Conservation (phyloP, 2,329 filamentous ascomycete species). For the Periconia sp. region DNA sequence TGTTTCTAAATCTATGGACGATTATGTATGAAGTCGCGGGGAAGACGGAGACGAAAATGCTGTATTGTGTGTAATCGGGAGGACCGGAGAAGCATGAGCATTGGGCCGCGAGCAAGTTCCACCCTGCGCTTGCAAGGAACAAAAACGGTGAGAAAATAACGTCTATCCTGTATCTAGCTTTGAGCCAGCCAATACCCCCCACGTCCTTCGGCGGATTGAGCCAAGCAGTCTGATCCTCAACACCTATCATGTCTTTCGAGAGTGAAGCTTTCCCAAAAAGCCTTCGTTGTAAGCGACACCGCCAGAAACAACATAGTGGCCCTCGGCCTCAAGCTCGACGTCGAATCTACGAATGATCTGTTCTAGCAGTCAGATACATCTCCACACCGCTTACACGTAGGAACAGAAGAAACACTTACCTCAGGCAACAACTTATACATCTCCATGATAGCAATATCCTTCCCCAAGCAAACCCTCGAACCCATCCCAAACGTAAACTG, state of each 20-base stretch:
- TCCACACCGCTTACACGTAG: not conserved
- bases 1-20: too few species aligned
- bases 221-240: too few species aligned
- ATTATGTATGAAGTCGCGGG: too few species aligned
- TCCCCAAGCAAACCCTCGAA: slow-evolving; percentile 31
- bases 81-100: too few species aligned
- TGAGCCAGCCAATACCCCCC: too few species aligned
- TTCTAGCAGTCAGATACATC: not conserved
- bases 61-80: too few species aligned
- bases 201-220: too few species aligned
- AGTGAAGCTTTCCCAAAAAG: slow-evolving; percentile 18
- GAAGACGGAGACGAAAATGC: too few species aligned
- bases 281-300: slow-evolving; percentile 33
- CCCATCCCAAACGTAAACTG: slow-evolving; percentile 35
- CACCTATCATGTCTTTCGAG: not conserved
- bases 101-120: too few species aligned
- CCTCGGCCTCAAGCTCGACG: slow-evolving; percentile 24
- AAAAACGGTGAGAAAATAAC: too few species aligned
- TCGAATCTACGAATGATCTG: slow-evolving; percentile 33
- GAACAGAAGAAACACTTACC: slow-evolving; percentile 18
- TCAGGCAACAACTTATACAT: slow-evolving; percentile 37
- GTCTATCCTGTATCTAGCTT: too few species aligned
- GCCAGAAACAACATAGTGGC: slow-evolving; percentile 29
- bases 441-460: slow-evolving; percentile 35
- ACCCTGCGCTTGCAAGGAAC: too few species aligned